Evolutionary conservation across 352 stramenopile genomes (phyloP), one percentile per base, ranked within the genome.

Genomic region (Globisporangium uncinulatum): DNA sequence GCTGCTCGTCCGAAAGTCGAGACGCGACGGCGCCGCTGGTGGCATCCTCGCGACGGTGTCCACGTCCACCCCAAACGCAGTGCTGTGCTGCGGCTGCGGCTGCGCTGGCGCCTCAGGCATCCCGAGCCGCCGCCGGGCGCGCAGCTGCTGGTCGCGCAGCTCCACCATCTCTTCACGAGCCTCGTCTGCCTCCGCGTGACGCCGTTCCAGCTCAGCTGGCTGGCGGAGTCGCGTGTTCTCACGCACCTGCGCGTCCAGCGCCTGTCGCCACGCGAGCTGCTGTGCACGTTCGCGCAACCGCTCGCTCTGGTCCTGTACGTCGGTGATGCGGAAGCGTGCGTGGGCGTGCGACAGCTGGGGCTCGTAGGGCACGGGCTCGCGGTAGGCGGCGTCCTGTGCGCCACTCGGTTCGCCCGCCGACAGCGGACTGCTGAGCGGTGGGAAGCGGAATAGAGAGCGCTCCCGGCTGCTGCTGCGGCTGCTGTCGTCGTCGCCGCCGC

Each of bases 201-300:
- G 63, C 15, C 66, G 67, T 56, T 78, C 66, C 6, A 70, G 59
- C 36, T 81, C 67, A 32, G 87, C 57, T 45, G 79, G 62, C 42
- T 72, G 58, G 46, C 76, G 73, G 4, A 86, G 49, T n/a, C 74
- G 59, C 37, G 73, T 67, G 24, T 92, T 90, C 20, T 92, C 82
- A 36, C 78, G 70, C 54, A 90, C 70, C 51, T 92, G 82, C 34
- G 87, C 79, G 52, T 92, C 82, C 58, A 92, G 61, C 1, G 87
- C 52, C 14, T 72, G 61, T 43, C 70, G 79, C 82, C 78, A 89
- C 57, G 89, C 78, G 51, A 92, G 66, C 56, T 89, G 74, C 56
- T 88, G 78, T 14, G 75, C 73, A 42, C 77, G 76, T 58, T 89
- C 82, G 0, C 74, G 63, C 48, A 85, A 56, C 8, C 82, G 71